phyloP scores from a whole-genome alignment of 2,329 filamentous ascomycete species.

The Fusarium dlaminii region DNA sequence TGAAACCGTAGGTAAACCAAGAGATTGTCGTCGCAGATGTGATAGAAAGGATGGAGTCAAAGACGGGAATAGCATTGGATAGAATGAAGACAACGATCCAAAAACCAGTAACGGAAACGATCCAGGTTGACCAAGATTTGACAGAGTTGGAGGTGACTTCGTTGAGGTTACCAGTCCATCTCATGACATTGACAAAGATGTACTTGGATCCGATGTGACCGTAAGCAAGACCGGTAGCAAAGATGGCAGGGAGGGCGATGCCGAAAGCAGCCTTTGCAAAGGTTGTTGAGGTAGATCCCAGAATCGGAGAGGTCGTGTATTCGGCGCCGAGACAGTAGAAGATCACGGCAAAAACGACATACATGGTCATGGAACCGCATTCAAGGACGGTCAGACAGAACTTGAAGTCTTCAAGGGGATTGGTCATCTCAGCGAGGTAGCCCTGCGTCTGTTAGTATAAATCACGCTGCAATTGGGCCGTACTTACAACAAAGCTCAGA shows the following conservation, averaged over 20 bases:
- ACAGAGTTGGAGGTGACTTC: conserved; percentile 34
- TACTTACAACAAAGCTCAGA: conserved; percentile 36
- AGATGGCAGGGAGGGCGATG: conserved; percentile 34
- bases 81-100: conserved; percentile 42
- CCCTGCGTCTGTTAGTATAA: background rate
- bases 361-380: conserved; percentile 33
- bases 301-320: conserved; percentile 33
- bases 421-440: conserved; percentile 39
- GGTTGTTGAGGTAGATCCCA: conserved; percentile 31
- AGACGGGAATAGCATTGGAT: conserved; percentile 44
- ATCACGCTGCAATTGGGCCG: background rate
- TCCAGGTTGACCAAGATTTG: conserved; percentile 41
- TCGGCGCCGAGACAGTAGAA: conserved; percentile 40
- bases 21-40: conserved; percentile 41
- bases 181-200: conserved; percentile 33
- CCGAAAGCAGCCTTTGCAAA: conserved; percentile 40
- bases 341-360: conserved; percentile 35
- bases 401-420: conserved; percentile 36
- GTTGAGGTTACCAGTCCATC: conserved; percentile 23
- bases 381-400: conserved; percentile 33
- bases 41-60: conserved; percentile 43
- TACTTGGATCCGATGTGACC: conserved; percentile 43
- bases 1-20: conserved; percentile 42
- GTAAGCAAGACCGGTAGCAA: conserved; percentile 36
- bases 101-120: conserved; percentile 36